phyloP scores from a whole-genome alignment of 75 land plant genomes.

The Pinus taeda region DNA sequence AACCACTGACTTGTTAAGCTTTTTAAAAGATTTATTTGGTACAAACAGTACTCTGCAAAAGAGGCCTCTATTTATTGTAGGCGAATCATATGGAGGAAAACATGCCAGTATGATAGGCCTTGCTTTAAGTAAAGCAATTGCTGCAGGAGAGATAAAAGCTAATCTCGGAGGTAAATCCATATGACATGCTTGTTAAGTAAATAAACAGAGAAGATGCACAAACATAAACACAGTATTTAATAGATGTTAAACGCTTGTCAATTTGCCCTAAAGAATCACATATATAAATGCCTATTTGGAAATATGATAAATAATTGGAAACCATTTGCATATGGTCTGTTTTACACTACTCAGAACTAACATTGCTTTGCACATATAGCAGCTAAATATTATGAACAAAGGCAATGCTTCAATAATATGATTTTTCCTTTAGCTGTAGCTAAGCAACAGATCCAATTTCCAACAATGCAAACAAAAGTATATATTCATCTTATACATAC shows the following conservation, averaged over 20 bases:
- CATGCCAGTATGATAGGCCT: constrained; percentile 64
- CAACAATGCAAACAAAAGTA: background rate
- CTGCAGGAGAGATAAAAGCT: constrained; percentile 48
- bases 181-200: background rate
- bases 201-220: background rate
- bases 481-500: background rate
- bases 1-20: constrained; percentile 59
- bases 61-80: constrained; percentile 69
- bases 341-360: background rate
- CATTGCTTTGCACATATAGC: background rate
- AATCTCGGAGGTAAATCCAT: constrained; percentile 53
- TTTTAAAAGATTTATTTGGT: constrained; percentile 51
- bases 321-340: too few species aligned
- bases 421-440: background rate
- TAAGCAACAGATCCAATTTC: background rate
- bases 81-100: constrained; percentile 94
- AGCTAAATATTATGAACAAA: background rate
- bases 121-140: constrained; percentile 48
- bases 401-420: background rate
- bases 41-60: constrained; percentile 39
- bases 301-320: too few species aligned
- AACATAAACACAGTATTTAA: too few species aligned
- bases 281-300: too few species aligned
- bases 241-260: too few species aligned
- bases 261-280: too few species aligned